Conservation (phyloP, 768 basidiomycete genomes). For the Tricholoma sp. region DNA sequence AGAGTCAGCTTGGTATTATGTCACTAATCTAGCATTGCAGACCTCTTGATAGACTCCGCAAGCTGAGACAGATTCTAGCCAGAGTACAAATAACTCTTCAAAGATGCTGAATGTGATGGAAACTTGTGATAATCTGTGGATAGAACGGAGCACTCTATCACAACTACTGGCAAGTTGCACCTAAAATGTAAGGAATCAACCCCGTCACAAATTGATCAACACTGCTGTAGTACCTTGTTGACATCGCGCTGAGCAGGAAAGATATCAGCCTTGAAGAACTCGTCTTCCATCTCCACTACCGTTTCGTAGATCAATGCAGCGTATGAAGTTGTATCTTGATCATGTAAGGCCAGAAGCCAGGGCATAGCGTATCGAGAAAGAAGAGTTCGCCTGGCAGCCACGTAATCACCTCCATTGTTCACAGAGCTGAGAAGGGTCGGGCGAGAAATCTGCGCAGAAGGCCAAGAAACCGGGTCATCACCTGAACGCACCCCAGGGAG, state of each 20-base stretch:
- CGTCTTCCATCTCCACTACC: constrained; percentile 41
- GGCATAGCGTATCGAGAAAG: constrained; percentile 50
- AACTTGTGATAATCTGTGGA: constrained; percentile 49
- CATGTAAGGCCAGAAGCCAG: constrained; percentile 70
- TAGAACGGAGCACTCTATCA: constrained; percentile 43
- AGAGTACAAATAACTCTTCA: constrained; percentile 52
- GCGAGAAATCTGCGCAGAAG: constrained; percentile 33
- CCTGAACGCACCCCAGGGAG: constrained; percentile 61
- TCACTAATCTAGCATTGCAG: constrained; percentile 8
- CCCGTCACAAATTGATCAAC: background rate
- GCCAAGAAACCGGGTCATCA: constrained; percentile 50
- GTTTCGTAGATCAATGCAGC: constrained; percentile 47
- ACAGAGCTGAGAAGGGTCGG: constrained; percentile 32
- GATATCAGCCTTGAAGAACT: constrained; percentile 11
- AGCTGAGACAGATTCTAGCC: constrained; percentile 46
- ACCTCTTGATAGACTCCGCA: constrained; percentile 36
- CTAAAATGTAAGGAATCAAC: background rate
- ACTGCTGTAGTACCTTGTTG: constrained; percentile 6
- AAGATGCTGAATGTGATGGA: constrained; percentile 52
- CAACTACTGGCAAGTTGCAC: constrained; percentile 13
- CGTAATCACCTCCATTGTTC: constrained; percentile 68
- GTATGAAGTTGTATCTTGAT: constrained; percentile 52
- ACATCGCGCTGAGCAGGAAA: constrained; percentile 1
- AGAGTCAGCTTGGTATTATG: background rate
- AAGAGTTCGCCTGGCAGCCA: constrained; percentile 52